Evolutionary conservation across 2,329 filamentous ascomycete species (phyloP), one percentile per base, ranked within the genome.

Genomic region (Leptographium flavum): DNA sequence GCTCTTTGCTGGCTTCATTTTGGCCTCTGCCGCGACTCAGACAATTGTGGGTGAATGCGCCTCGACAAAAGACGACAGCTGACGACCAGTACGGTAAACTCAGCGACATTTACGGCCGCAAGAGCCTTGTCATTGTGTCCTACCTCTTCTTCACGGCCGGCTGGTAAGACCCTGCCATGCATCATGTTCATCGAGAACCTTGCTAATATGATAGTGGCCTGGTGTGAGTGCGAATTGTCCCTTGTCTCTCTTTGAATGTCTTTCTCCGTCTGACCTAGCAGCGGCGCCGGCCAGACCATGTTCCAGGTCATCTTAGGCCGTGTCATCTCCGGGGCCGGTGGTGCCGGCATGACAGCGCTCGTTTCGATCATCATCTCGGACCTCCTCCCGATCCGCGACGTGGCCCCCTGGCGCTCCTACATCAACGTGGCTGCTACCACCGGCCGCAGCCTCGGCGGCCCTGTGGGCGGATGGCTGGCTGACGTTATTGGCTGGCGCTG

Each of bases 401-500:
- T 74, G 0, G 72, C 70, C 0, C 60, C 66, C 1, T 76, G 71
- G 71, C 64, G 70, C 42, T 66, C 68, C 14, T 73, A 71, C 47
- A 61, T 73, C 46, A 74, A 75, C 37, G 61, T 75, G 0, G 65
- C 69, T 11, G 64, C 68, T 11, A 74, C 71, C 0, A 62, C 64
- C 2, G 71, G 70, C 2, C 62, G 72, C 31, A 71, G 68, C 38
- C 53, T 74, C 0, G 72, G 72, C 2, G 71, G 70, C 0, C 71
- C 71, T 3, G 46, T 80, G 0, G 79, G 79, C 1, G 79, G 79
- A 2, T 73, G 67, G 54, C 57, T 82, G 2, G 71, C 76, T 1
- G 75, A 82, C 50, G 68, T 69, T 0, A 66, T 82, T 13, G 79
- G 79, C 15, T 83, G 79, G 79, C 63, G 79, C 58, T 80, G 76